Evolutionary conservation across 2,329 filamentous ascomycete species (phyloP).

Genomic region (Aspergillus novoparasiticus): DNA sequence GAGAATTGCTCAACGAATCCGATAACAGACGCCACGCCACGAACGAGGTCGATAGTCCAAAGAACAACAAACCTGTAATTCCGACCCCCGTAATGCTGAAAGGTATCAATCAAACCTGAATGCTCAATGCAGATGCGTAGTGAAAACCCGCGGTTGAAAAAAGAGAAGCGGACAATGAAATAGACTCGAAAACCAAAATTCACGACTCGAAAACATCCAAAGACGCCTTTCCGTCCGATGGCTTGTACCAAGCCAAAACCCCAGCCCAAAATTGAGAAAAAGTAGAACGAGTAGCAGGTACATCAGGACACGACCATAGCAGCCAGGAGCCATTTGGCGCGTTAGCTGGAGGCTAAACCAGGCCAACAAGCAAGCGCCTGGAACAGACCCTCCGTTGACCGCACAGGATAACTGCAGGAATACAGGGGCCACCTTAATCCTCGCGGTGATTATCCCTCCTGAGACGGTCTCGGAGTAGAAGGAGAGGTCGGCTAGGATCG

Average conservation of each 20-base stretch:
- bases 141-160: slow-evolving; percentile 15
- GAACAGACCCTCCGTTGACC: neutral
- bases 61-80: slow-evolving; percentile 26
- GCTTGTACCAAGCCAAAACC: slow-evolving; percentile 18
- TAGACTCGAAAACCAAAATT: slow-evolving; percentile 8
- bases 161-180: slow-evolving; percentile 13
- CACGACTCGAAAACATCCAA: slow-evolving; percentile 20
- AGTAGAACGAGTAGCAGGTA: slow-evolving; percentile 16
- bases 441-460: slow-evolving; percentile 21
- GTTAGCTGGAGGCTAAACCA: neutral
- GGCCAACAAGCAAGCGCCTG: neutral
- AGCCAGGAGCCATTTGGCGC: neutral
- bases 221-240: slow-evolving; percentile 23
- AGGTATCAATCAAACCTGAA: slow-evolving; percentile 29
- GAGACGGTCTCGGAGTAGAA: slow-evolving; percentile 46
- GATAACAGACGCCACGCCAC: slow-evolving; percentile 30
- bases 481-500: slow-evolving; percentile 44
- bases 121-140: slow-evolving; percentile 27
- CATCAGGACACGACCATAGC: slow-evolving; percentile 12
- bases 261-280: slow-evolving; percentile 18
- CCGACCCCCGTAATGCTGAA: slow-evolving; percentile 27
- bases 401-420: slow-evolving; percentile 2
- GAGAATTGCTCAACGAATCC: slow-evolving; percentile 23
- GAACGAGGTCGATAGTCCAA: slow-evolving; percentile 23
- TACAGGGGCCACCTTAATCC: slow-evolving; percentile 10